Evolutionary conservation across 306 rosid genomes (phyloP).

Genomic region (Clitoria ternatea): DNA sequence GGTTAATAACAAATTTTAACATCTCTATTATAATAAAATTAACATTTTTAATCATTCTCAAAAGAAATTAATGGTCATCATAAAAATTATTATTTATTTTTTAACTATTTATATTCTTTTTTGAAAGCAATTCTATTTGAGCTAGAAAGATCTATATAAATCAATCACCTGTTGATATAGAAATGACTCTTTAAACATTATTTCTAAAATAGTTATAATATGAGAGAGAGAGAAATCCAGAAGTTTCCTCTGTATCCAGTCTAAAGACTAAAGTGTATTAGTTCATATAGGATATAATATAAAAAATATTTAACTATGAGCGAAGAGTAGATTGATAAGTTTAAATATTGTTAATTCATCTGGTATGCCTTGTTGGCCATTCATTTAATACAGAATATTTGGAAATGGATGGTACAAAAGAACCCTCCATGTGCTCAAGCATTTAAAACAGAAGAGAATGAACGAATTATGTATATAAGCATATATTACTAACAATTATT

Average conservation of each 20-base stretch:
- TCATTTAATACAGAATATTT: constrained; percentile 29
- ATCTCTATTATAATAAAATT: too few species aligned
- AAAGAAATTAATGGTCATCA: too few species aligned
- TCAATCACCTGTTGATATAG: too few species aligned
- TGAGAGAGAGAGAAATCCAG: too few species aligned
- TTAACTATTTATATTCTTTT: too few species aligned
- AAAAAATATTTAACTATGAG: not conserved
- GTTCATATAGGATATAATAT: not conserved
- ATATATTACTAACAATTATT: constrained; percentile 24
- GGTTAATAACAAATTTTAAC: too few species aligned
- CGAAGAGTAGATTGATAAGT: constrained; percentile 45
- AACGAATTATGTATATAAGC: not conserved
- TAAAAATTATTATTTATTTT: too few species aligned
- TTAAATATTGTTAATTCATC: constrained; percentile 26
- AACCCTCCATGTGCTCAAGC: constrained; percentile 79
- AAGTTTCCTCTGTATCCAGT: not conserved
- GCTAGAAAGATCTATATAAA: too few species aligned
- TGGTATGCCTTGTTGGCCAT: constrained; percentile 52
- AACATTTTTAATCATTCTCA: too few species aligned
- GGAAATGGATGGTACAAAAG: constrained; percentile 39
- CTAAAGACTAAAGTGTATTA: constrained; percentile 5
- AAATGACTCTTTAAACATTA: too few species aligned
- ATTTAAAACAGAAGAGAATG: constrained; percentile 39
- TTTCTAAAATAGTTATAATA: too few species aligned
- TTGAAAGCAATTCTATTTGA: too few species aligned